These are phyloP conservation scores for Solanum tarijense DNA, from an alignment of 257 asterid species.

Conservation along the genomic window DNA sequence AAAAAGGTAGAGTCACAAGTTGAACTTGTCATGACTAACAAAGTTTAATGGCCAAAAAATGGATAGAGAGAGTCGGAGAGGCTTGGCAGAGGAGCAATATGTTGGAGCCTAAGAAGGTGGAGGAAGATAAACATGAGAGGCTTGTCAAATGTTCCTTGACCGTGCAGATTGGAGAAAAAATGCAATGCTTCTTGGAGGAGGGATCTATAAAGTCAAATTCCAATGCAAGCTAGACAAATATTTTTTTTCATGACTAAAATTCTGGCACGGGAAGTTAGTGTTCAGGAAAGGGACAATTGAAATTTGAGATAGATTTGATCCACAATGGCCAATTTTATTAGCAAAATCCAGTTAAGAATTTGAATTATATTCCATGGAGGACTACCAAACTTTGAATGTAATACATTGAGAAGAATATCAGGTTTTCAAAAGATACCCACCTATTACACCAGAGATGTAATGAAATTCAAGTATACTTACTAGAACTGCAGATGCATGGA, in stretches of 20 bases:
- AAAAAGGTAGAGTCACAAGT: not conserved
- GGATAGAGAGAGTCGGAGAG: not conserved
- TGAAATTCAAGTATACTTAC: constrained; percentile 28
- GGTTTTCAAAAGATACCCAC: not conserved
- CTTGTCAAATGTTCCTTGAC: not conserved
- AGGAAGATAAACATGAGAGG: not conserved
- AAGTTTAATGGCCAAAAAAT: not conserved
- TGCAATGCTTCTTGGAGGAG: not conserved
- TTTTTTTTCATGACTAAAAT: not conserved
- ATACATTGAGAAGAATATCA: not conserved
- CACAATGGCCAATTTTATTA: not conserved
- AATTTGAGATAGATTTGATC: not conserved
- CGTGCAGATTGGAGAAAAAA: not conserved
- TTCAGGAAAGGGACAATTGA: not conserved
- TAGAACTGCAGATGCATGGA: constrained; percentile 14
- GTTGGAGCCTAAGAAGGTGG: not conserved
- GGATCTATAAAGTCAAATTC: not conserved
- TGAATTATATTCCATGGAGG: not conserved
- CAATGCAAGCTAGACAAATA: not conserved
- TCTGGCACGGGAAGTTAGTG: not conserved
- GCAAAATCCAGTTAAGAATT: not conserved
- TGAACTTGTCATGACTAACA: not conserved
- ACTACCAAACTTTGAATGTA: not conserved
- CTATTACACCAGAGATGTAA: not conserved
- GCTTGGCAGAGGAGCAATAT: not conserved